Evolutionary conservation across 1,284 basidiomycete genomes (phyloP).

Genomic region (Sporisorium iseilematis-ciliati): DNA sequence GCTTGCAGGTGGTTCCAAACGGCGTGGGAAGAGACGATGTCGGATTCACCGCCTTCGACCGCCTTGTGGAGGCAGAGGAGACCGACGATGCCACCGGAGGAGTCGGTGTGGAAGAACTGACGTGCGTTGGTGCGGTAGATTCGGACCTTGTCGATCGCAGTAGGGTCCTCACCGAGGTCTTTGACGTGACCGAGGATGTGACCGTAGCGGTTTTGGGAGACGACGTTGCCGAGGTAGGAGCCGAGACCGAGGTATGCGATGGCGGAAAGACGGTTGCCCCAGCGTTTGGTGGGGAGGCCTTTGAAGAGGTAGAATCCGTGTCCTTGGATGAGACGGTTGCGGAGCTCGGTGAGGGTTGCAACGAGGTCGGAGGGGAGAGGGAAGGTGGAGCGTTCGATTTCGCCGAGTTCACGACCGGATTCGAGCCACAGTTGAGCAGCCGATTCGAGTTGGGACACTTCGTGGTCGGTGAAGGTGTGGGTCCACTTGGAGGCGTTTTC

Average conservation of each 20-base stretch:
- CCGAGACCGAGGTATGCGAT: slow-evolving; percentile 71
- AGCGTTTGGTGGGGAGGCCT: slow-evolving; percentile 70
- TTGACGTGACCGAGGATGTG: slow-evolving; percentile 72
- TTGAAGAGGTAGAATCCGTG: slow-evolving; percentile 71
- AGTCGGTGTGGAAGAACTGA: slow-evolving; percentile 71
- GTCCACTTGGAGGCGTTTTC: slow-evolving; percentile 56
- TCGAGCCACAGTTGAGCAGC: slow-evolving; percentile 54
- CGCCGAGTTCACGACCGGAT: slow-evolving; percentile 55
- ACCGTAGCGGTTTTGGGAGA: slow-evolving; percentile 71
- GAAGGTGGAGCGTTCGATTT: slow-evolving; percentile 64
- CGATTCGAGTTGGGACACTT: slow-evolving; percentile 55
- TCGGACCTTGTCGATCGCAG: slow-evolving; percentile 71
- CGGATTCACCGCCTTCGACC: slow-evolving; percentile 71
- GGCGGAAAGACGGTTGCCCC: slow-evolving; percentile 69
- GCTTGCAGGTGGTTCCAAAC: slow-evolving; percentile 72
- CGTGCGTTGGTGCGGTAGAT: slow-evolving; percentile 71
- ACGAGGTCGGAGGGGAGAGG: slow-evolving; percentile 53
- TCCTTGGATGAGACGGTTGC: slow-evolving; percentile 51
- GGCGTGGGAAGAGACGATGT: slow-evolving; percentile 71
- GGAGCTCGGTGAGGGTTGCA: slow-evolving; percentile 41
- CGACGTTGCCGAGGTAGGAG: slow-evolving; percentile 68
- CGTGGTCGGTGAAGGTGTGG: slow-evolving; percentile 46
- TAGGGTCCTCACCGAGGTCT: slow-evolving; percentile 71
- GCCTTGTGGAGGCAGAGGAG: slow-evolving; percentile 72
- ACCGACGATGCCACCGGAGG: slow-evolving; percentile 70